Conservation (phyloP, 495 filamentous ascomycete genomes). For the Podospora australis region DNA sequence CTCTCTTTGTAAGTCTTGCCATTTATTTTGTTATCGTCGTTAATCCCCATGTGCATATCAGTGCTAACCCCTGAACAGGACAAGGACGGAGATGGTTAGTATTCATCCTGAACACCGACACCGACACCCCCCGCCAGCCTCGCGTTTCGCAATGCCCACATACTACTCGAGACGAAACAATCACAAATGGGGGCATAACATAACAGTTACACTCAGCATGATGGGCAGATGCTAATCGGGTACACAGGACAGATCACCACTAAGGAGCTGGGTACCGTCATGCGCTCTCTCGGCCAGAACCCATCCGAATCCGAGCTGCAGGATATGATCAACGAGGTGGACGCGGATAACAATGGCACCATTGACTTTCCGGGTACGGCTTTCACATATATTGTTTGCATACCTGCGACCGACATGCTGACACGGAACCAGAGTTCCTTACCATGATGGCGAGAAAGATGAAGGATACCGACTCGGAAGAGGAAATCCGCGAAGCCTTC, state of each 20-base stretch:
- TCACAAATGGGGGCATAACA: too few species aligned
- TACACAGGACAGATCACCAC: slow-evolving; percentile 92
- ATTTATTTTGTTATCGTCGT: not conserved
- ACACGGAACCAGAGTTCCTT: slow-evolving; percentile 68
- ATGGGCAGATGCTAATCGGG: slow-evolving; percentile 17
- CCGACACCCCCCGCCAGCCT: slow-evolving; percentile 1
- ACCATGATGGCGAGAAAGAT: slow-evolving; percentile 99
- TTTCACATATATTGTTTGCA: not conserved
- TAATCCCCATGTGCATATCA: too few species aligned
- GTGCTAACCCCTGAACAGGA: slow-evolving; percentile 55
- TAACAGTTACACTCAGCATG: too few species aligned
- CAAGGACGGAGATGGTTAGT: slow-evolving; percentile 99
- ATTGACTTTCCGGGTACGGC: slow-evolving; percentile 93
- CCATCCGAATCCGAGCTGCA: slow-evolving; percentile 97
- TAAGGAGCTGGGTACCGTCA: slow-evolving; percentile 97
- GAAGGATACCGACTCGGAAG: slow-evolving; percentile 99
- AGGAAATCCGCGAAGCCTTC: slow-evolving; percentile 88
- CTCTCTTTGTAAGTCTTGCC: slow-evolving; percentile 81
- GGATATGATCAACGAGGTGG: slow-evolving; percentile 99
- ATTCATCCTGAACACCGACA: slow-evolving; percentile 6
- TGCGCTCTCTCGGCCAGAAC: slow-evolving; percentile 99
- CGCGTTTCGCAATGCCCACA: slow-evolving; percentile 6
- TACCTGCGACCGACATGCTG: slow-evolving; percentile 18
- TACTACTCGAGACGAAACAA: too few species aligned
- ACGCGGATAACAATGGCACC: slow-evolving; percentile 98